These are phyloP conservation scores for Aspergillus terreus DNA, from an alignment of 2,329 filamentous ascomycete genomes.

Conservation along the genomic window DNA sequence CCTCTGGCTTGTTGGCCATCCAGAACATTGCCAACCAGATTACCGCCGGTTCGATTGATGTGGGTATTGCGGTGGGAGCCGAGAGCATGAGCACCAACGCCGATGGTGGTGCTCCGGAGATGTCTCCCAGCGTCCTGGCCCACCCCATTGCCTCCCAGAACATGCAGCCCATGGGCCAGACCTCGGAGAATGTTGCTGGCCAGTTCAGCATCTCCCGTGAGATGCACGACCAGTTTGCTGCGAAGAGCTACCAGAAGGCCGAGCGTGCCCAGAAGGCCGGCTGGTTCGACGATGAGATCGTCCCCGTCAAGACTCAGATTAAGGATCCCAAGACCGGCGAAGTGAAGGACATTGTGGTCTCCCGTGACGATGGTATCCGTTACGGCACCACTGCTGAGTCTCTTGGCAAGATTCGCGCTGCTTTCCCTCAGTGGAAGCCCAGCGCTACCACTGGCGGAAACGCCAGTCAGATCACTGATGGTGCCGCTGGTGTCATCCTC, in stretches of 20 bases:
- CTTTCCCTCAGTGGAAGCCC: constrained; percentile 71
- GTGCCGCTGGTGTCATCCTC: constrained; percentile 82
- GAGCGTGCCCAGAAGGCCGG: constrained; percentile 74
- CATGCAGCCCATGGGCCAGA: constrained; percentile 87
- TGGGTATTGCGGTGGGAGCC: constrained; percentile 84
- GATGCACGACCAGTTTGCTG: constrained; percentile 79
- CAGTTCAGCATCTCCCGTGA: constrained; percentile 67
- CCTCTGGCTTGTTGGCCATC: constrained; percentile 80
- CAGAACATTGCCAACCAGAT: constrained; percentile 93
- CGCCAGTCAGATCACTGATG: constrained; percentile 87
- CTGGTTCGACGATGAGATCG: constrained; percentile 83
- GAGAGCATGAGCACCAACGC: constrained; percentile 92
- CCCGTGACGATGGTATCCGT: constrained; percentile 78
- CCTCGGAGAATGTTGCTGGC: constrained; percentile 89
- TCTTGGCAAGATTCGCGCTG: constrained; percentile 77
- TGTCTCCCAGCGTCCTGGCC: constrained; percentile 73
- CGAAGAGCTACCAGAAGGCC: constrained; percentile 81
- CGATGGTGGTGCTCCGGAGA: constrained; percentile 75
- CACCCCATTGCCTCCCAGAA: constrained; percentile 80
- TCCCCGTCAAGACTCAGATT: constrained; percentile 74
- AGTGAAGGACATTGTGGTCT: constrained; percentile 71
- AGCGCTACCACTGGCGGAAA: constrained; percentile 90
- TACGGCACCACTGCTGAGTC: constrained; percentile 77
- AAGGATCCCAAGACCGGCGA: constrained; percentile 87
- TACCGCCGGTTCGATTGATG: constrained; percentile 79